Conservation (phyloP, 1,284 basidiomycete species). For the Termitomyces sp. region DNA sequence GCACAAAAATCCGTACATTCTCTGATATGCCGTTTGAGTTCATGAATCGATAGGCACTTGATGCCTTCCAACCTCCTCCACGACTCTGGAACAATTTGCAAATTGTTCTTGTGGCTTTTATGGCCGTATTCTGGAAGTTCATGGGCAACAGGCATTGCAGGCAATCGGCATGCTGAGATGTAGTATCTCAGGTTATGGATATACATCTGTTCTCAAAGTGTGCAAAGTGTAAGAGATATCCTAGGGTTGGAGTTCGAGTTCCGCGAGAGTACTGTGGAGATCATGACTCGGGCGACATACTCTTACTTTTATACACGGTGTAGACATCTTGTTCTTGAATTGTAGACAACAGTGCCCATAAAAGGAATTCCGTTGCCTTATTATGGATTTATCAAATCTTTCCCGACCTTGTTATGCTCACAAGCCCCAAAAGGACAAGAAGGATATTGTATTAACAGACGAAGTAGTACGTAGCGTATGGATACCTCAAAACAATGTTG, state of each 20-base stretch:
- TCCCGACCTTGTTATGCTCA: neutral
- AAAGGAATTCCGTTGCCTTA: neutral
- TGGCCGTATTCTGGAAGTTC: conserved; percentile 34
- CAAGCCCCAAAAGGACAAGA: neutral
- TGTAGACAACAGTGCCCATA: neutral
- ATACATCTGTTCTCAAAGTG: conserved; percentile 14
- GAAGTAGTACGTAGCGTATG: neutral
- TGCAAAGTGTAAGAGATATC: neutral
- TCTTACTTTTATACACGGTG: neutral
- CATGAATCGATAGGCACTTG: conserved; percentile 26
- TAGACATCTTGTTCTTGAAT: neutral
- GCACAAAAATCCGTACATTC: neutral
- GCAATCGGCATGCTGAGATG: conserved; percentile 42
- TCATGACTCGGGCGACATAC: neutral
- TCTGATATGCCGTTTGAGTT: neutral
- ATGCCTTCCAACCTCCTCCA: conserved; percentile 47
- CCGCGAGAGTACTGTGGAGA: neutral
- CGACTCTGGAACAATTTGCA: conserved; percentile 40
- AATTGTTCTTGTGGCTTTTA: conserved; percentile 38
- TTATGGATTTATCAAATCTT: neutral
- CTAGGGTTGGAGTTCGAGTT: neutral
- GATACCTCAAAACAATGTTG: neutral
- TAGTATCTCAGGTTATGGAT: conserved; percentile 46
- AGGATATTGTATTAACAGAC: neutral
- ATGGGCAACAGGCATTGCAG: conserved; percentile 36